Evolutionary conservation across 148 eudicot species (phyloP).

Genomic region (Silene conica): DNA sequence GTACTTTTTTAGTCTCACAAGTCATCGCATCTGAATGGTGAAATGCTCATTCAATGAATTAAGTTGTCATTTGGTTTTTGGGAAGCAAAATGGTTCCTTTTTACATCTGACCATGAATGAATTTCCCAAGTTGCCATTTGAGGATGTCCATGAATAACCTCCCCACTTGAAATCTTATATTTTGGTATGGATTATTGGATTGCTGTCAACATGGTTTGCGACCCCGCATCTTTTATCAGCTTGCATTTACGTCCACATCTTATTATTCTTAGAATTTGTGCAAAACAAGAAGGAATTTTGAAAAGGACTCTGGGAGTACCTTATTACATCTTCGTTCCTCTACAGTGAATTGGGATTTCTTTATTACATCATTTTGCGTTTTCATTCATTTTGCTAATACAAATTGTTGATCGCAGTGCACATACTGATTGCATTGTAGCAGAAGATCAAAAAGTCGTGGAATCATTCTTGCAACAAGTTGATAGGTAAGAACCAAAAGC

Average conservation of each 20-base stretch:
- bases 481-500: slow-evolving; percentile 54
- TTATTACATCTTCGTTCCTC: not conserved
- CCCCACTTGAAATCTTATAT: not conserved
- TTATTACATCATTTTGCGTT: not conserved
- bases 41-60: not conserved
- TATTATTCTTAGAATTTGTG: too few relatives aligned
- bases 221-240: not conserved
- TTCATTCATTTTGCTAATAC: not conserved
- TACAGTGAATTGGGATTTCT: not conserved
- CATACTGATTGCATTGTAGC: slow-evolving; percentile 87
- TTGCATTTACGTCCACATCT: not conserved
- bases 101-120: not conserved
- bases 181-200: not conserved
- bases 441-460: slow-evolving; percentile 70
- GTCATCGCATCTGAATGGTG: not conserved
- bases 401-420: slow-evolving; percentile 47
- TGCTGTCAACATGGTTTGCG: not conserved
- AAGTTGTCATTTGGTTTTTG: not conserved
- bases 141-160: not conserved
- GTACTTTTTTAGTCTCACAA: slow-evolving; percentile 20
- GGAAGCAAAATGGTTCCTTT: not conserved
- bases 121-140: not conserved
- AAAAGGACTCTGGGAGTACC: not conserved
- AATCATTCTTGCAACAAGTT: slow-evolving; percentile 68
- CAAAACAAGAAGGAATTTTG: not conserved